A percentile compares a stretch with the other conserved stretches of the same genome.
Conservation (phyloP, 2,329 filamentous ascomycete species). For the Lachnellula arida region DNA sequence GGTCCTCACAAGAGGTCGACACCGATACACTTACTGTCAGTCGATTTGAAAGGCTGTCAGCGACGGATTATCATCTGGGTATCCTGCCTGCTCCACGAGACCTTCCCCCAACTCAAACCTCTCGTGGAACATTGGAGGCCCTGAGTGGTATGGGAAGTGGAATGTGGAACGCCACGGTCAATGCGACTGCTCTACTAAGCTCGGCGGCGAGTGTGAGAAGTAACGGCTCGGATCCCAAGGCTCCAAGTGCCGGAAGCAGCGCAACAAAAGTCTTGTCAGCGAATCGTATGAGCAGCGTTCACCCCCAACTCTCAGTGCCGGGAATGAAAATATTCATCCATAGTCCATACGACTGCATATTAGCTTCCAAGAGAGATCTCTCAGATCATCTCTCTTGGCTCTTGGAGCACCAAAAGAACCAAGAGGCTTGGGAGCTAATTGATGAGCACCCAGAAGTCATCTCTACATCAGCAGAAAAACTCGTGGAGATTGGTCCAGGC, state of each 20-base stretch:
- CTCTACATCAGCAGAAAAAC: constrained; percentile 37
- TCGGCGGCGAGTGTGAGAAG: constrained; percentile 75
- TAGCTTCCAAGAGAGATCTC: constrained; percentile 82
- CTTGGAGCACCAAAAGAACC: constrained; percentile 72
- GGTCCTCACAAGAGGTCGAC: constrained; percentile 76
- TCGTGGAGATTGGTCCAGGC: constrained; percentile 37
- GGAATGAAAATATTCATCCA: constrained; percentile 87
- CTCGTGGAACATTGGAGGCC: constrained; percentile 71
- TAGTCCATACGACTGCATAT: constrained; percentile 93
- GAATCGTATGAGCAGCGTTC: constrained; percentile 35
- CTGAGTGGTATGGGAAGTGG: constrained; percentile 68
- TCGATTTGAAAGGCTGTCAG: constrained; percentile 78
- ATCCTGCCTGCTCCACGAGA: constrained; percentile 74
- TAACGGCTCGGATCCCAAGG: constrained; percentile 48
- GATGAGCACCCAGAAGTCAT: constrained; percentile 80
- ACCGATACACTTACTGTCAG: constrained; percentile 83
- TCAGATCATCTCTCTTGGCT: constrained; percentile 84
- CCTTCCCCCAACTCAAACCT: constrained; percentile 53
- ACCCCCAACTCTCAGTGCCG: constrained; percentile 35
- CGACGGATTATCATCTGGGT: constrained; percentile 87
- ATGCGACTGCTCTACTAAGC: constrained; percentile 80
- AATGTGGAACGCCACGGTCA: constrained; percentile 87
- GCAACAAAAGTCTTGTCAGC: constrained; percentile 38
- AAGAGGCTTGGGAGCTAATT: constrained; percentile 83
- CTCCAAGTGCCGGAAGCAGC: constrained; percentile 36